Evolutionary conservation across 768 basidiomycete species (phyloP).

Genomic region (Leucogyrophana mollusca): DNA sequence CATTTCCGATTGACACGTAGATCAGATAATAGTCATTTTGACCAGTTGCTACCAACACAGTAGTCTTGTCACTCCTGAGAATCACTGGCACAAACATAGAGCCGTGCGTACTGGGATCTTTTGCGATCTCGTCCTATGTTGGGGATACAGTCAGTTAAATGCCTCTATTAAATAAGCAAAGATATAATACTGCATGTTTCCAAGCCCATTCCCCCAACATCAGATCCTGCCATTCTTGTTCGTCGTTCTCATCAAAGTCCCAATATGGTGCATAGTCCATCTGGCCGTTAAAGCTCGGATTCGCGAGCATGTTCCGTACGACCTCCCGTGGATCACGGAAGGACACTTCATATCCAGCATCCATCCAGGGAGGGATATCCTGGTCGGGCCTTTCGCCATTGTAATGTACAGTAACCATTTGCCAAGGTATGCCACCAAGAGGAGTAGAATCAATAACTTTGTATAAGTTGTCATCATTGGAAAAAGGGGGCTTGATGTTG

Average conservation of each 20-base stretch:
- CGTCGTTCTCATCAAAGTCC: background rate
- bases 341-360: background rate
- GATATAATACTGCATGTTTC: background rate
- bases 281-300: background rate
- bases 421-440: conserved; percentile 21
- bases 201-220: conserved; percentile 4
- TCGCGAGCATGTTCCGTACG: background rate
- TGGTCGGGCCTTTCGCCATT: background rate
- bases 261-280: background rate
- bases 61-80: conserved; percentile 39
- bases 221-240: background rate
- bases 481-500: conserved; percentile 19
- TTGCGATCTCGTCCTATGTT: conserved; percentile 20
- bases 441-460: conserved; percentile 20
- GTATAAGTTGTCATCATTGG: conserved; percentile 18
- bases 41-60: conserved; percentile 36
- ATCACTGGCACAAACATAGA: conserved; percentile 31
- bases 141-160: background rate
- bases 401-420: conserved; percentile 16
- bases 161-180: background rate
- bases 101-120: conserved; percentile 23
- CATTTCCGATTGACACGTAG: too few species aligned
- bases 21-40: too few species aligned
- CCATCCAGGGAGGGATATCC: background rate
- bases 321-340: background rate